Conservation (phyloP, 345 rosid genomes). For the Ceriops decandra region DNA sequence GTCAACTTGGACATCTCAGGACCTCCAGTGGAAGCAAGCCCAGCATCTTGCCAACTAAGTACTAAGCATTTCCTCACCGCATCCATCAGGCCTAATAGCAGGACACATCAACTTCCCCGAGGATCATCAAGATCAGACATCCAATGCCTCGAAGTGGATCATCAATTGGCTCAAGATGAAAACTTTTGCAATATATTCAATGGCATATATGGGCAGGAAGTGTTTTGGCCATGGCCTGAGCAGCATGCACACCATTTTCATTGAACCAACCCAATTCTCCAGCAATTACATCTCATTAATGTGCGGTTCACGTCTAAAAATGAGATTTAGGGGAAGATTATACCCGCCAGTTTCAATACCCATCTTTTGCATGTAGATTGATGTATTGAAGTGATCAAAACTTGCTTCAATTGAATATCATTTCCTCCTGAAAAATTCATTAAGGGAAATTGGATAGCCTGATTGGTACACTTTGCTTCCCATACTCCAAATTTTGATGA, state of each 20-base stretch:
- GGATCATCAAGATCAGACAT: conserved; percentile 43
- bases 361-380: conserved; percentile 28
- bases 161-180: conserved; percentile 46
- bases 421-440: conserved; percentile 16
- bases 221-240: conserved; percentile 74
- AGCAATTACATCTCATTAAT: conserved; percentile 8
- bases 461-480: conserved; percentile 29
- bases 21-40: conserved; percentile 39
- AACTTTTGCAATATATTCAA: conserved; percentile 56
- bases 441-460: conserved; percentile 24
- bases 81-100: conserved; percentile 45
- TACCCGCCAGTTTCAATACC: conserved; percentile 15
- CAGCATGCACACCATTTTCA: conserved; percentile 48
- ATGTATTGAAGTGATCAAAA: conserved; percentile 32
- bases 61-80: conserved; percentile 47
- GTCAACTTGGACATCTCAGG: conserved; percentile 49
- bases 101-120: conserved; percentile 45
- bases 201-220: conserved; percentile 64
- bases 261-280: conserved; percentile 26
- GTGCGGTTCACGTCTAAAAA: neutral
- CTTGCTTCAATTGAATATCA: conserved; percentile 22
- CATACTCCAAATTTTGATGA: conserved; percentile 16
- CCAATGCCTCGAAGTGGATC: conserved; percentile 44
- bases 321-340: neutral
- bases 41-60: conserved; percentile 36